These are phyloP conservation scores for Halocafeteria seosinensis DNA, from an alignment of 108 stramenopile species.

Conservation along the genomic window DNA sequence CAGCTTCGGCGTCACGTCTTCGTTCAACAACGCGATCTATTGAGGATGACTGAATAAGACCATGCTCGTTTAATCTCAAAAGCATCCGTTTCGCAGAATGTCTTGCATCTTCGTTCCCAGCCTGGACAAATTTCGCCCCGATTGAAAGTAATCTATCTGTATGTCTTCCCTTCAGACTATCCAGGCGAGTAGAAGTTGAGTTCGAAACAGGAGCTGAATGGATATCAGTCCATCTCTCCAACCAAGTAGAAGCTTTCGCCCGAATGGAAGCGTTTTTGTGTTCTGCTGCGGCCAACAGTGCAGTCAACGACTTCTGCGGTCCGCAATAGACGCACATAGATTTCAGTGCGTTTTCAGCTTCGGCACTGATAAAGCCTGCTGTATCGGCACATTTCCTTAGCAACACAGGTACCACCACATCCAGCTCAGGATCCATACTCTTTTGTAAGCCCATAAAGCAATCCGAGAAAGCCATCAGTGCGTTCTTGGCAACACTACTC, in stretches of 20 bases:
- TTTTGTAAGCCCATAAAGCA: background rate
- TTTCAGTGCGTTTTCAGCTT: background rate
- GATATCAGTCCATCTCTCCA: background rate
- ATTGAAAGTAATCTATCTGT: background rate
- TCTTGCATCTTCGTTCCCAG: background rate
- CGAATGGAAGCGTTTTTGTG: background rate
- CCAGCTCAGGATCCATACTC: background rate
- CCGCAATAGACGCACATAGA: background rate
- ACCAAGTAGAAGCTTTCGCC: background rate
- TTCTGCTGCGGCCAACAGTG: background rate
- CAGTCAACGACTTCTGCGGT: background rate
- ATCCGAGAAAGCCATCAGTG: background rate
- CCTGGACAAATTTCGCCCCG: background rate
- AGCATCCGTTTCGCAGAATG: background rate
- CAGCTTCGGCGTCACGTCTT: too few species aligned
- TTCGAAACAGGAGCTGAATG: background rate
- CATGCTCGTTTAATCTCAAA: too few species aligned
- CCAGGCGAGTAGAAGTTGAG: background rate
- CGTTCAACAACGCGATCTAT: too few species aligned
- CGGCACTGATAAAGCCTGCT: background rate
- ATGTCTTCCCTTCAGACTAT: background rate
- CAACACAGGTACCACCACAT: background rate
- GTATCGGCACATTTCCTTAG: background rate
- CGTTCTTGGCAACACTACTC: background rate
- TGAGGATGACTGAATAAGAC: too few species aligned